phyloP scores from a whole-genome alignment of 495 filamentous ascomycete genomes.

The Podospora conica region DNA sequence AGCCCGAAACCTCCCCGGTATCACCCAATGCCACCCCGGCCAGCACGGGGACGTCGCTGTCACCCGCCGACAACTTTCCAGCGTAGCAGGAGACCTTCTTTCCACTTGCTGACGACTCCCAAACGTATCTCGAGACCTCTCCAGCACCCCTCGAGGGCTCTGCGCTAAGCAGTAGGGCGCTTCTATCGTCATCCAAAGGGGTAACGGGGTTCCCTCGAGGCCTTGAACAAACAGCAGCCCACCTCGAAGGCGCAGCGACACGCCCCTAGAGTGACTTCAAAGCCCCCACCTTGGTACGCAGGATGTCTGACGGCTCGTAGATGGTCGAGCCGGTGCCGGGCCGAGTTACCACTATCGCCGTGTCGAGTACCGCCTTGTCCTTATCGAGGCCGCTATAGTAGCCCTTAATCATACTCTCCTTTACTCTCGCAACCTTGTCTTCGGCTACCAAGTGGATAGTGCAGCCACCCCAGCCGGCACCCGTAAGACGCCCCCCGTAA shows the following conservation, averaged over 20 bases:
- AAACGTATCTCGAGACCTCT: too few relatives aligned
- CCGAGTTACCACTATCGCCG: neutral
- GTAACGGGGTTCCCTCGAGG: neutral
- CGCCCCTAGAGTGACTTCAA: neutral
- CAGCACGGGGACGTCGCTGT: too few relatives aligned
- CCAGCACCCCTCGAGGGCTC: too few relatives aligned
- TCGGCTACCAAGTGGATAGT: constrained; percentile 87
- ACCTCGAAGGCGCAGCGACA: neutral
- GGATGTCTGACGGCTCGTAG: neutral
- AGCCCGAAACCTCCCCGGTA: too few relatives aligned
- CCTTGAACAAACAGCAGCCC: too few relatives aligned
- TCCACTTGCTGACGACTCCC: too few relatives aligned
- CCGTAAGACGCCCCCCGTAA: constrained; percentile 83
- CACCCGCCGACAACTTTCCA: too few relatives aligned
- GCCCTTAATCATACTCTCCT: neutral
- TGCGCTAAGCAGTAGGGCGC: too few relatives aligned
- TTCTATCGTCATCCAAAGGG: neutral
- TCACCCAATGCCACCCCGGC: too few relatives aligned
- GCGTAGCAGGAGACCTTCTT: too few relatives aligned
- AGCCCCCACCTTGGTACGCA: neutral
- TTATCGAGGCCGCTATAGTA: neutral
- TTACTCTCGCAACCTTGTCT: constrained; percentile 54
- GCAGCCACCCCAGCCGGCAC: constrained; percentile 96
- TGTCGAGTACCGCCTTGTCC: neutral
- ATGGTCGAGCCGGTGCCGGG: neutral